A percentile compares a stretch with the other conserved stretches of the same genome.
Evolutionary conservation across 176 grass and related monocot genomes (phyloP).

Genomic region (Pontederia crassipes): DNA sequence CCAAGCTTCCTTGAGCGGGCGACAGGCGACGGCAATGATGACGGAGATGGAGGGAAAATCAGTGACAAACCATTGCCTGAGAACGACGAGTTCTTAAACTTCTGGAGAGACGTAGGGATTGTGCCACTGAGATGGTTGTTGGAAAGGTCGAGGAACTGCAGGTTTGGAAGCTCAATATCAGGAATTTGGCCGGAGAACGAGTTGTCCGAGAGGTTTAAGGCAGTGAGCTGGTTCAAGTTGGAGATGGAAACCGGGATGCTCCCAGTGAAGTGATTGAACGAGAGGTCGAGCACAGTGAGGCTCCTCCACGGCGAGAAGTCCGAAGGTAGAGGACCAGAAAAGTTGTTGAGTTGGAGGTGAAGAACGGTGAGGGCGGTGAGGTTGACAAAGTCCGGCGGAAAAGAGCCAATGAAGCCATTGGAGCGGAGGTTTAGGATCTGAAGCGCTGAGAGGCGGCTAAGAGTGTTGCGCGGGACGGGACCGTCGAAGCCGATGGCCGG

Average conservation of each 20-base stretch:
- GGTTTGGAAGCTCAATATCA: slow-evolving; percentile 44
- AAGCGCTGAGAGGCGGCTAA: slow-evolving; percentile 49
- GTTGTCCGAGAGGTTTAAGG: slow-evolving; percentile 82
- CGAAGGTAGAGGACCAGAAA: slow-evolving; percentile 32
- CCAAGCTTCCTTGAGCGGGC: neutral
- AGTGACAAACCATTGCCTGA: slow-evolving; percentile 32
- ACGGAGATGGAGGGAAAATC: neutral
- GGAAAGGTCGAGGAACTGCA: slow-evolving; percentile 63
- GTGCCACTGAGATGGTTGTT: slow-evolving; percentile 57
- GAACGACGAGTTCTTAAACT: slow-evolving; percentile 43
- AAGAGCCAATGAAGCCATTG: slow-evolving; percentile 38
- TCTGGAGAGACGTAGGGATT: slow-evolving; percentile 34
- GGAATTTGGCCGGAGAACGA: slow-evolving; percentile 60
- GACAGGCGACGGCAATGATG: neutral
- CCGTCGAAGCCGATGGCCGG: slow-evolving; percentile 60
- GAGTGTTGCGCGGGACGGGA: slow-evolving; percentile 38
- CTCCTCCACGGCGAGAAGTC: slow-evolving; percentile 1
- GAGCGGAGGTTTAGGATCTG: slow-evolving; percentile 73
- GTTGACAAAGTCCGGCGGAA: slow-evolving; percentile 42
- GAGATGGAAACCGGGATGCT: slow-evolving; percentile 27
- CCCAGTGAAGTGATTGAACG: slow-evolving; percentile 61
- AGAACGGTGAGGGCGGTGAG: slow-evolving; percentile 43
- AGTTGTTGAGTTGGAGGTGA: slow-evolving; percentile 72
- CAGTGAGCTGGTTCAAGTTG: slow-evolving; percentile 40
- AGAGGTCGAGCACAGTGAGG: slow-evolving; percentile 71